These are phyloP conservation scores for Dinochytrium kinnereticum DNA, from an alignment of 371 early-diverging fungal species.

Conservation along the genomic window DNA sequence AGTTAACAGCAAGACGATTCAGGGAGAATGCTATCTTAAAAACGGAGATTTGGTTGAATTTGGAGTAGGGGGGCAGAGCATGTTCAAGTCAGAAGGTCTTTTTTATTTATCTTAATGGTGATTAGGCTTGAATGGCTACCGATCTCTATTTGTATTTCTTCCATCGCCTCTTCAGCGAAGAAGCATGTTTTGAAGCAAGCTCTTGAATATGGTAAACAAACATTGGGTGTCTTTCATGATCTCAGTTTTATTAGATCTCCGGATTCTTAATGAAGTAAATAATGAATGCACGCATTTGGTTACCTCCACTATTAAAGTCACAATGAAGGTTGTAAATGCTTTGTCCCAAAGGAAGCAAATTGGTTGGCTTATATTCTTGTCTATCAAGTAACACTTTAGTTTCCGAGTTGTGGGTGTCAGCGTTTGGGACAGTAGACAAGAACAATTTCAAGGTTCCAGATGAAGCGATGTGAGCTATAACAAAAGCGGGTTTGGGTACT, in stretches of 20 bases:
- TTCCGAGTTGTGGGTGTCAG: not conserved
- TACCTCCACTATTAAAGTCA: slow-evolving; percentile 24
- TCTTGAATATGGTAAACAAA: too few relatives aligned
- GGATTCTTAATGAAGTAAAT: not conserved
- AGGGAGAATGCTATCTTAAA: not conserved
- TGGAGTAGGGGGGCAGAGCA: not conserved
- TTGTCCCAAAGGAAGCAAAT: slow-evolving; percentile 18
- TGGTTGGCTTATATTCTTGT: not conserved
- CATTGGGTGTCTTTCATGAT: not conserved
- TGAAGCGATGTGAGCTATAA: not conserved
- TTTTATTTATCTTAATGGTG: not conserved
- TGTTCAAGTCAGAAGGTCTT: not conserved
- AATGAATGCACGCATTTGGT: slow-evolving; percentile 13
- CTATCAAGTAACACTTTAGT: not conserved
- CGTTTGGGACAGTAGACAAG: not conserved
- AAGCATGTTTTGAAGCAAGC: too few relatives aligned
- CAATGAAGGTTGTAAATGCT: slow-evolving; percentile 27
- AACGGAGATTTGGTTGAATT: not conserved
- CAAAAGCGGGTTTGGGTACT: not conserved
- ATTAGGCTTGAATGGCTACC: not conserved
- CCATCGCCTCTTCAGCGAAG: not conserved
- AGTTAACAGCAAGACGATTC: not conserved
- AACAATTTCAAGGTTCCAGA: not conserved
- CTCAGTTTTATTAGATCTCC: not conserved
- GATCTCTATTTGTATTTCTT: not conserved